Evolutionary conservation across 1,284 basidiomycete species (phyloP), one percentile per base, ranked within the genome.

Genomic region (Stygiomarasmius scandens): DNA sequence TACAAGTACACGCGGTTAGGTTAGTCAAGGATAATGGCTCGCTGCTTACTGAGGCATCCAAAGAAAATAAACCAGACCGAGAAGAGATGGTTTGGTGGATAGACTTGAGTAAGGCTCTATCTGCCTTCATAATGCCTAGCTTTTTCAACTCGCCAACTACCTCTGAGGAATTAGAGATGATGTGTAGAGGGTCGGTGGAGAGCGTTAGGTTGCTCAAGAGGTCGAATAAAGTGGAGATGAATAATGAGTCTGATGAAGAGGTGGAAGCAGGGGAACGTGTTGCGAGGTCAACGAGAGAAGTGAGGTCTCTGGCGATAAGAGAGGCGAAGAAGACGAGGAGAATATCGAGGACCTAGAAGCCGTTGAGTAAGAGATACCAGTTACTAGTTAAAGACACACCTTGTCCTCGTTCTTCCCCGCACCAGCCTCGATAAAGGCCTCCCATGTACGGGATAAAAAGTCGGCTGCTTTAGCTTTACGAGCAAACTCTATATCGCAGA

Each of bases 401-500:
- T 82, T 84, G 66, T 91, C 89, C 10, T 74, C 71, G 24, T 79
- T 81, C 43, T 73, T 71, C 0, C 85, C 85, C 22, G 78, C 86
- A 2, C 84, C 85, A 2, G 85, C 82, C 14, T 73, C 74, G 25
- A 77, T 68, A 41, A 92, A 75, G 3, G 83, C 77, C 52, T 86
- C 82, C 87, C 88, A 92, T 3, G 87, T 83, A 25, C 79, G 80
- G 12, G 73, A 69, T 24, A 86, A 76, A 58, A 92, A 89, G 63
- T 92, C 89, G 0, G 88, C 83, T 0, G 87, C 84, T 62, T 85
- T 87, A 4, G 90, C 89, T 65, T 86, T 86, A 3, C 88, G 82
- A 20, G 83, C 76, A 64, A 93, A 93, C n/a, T 89, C 88, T 1
- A 71, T 58, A 61, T 90, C 86, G 58, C 86, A 88, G 9, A 93